These are phyloP conservation scores for Tetrahymena borealis DNA, from an alignment of 73 alveolate species.

Conservation along the genomic window DNA sequence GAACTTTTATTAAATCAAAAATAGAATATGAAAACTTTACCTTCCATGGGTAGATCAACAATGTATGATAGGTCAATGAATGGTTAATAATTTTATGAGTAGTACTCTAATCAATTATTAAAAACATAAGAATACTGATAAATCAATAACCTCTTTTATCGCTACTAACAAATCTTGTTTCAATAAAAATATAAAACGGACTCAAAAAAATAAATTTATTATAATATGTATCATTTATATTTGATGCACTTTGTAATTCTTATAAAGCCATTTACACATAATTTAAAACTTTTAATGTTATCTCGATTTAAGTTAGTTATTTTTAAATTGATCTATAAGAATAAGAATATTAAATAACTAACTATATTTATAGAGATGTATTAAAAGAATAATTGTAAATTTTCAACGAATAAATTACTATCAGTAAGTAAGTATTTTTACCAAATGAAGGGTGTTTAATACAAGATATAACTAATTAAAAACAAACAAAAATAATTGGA, in stretches of 20 bases:
- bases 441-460: neutral
- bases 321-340: too few species aligned
- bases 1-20: neutral
- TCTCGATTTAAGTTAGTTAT: too few species aligned
- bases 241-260: too few species aligned
- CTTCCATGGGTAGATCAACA: neutral
- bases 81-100: neutral
- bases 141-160: neutral
- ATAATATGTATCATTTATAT: too few species aligned
- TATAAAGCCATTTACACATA: too few species aligned
- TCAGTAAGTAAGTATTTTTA: neutral
- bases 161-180: neutral
- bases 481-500: neutral
- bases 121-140: neutral
- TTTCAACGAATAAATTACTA: neutral
- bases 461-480: neutral
- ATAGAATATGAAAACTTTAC: neutral
- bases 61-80: neutral
- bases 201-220: too few species aligned
- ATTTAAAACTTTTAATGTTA: too few species aligned
- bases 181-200: too few species aligned
- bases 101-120: neutral
- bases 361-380: neutral
- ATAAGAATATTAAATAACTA: too few species aligned
- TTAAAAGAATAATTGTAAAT: neutral